These are phyloP conservation scores for Fusarium drepaniforme DNA, from an alignment of 2,329 filamentous ascomycete species.

Conservation along the genomic window DNA sequence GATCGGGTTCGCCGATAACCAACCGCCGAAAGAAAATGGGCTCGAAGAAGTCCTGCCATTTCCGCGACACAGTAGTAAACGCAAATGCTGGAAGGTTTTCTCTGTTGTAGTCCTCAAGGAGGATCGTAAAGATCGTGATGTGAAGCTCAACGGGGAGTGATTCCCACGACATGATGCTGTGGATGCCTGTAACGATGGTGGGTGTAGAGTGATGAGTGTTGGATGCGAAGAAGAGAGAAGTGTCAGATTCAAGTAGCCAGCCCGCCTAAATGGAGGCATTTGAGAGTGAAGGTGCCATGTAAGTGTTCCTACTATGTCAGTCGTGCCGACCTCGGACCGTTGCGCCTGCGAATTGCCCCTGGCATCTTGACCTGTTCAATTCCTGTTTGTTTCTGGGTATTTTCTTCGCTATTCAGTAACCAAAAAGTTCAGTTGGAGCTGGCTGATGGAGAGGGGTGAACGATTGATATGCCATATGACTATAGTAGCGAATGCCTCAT, in stretches of 20 bases:
- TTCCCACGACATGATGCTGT: neutral
- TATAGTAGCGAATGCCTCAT: neutral
- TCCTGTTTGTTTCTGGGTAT: neutral
- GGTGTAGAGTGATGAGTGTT: neutral
- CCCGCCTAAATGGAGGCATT: neutral
- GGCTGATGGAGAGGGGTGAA: neutral
- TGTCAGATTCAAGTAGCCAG: neutral
- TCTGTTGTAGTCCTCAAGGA: neutral
- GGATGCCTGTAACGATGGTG: neutral
- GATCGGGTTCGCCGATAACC: neutral
- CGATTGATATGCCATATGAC: neutral
- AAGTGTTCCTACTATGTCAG: neutral
- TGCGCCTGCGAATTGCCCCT: neutral
- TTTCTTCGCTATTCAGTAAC: neutral
- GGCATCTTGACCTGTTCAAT: neutral
- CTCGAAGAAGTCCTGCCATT: conserved; percentile 1
- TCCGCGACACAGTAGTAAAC: neutral
- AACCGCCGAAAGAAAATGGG: neutral
- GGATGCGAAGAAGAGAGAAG: neutral
- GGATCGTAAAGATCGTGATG: neutral
- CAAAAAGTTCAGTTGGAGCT: neutral
- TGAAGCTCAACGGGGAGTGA: neutral
- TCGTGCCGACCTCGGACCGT: neutral
- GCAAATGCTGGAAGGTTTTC: neutral
- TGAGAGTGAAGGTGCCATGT: neutral